These are phyloP conservation scores for Mimosa bimucronata DNA, from an alignment of 306 rosid genomes.

Conservation along the genomic window DNA sequence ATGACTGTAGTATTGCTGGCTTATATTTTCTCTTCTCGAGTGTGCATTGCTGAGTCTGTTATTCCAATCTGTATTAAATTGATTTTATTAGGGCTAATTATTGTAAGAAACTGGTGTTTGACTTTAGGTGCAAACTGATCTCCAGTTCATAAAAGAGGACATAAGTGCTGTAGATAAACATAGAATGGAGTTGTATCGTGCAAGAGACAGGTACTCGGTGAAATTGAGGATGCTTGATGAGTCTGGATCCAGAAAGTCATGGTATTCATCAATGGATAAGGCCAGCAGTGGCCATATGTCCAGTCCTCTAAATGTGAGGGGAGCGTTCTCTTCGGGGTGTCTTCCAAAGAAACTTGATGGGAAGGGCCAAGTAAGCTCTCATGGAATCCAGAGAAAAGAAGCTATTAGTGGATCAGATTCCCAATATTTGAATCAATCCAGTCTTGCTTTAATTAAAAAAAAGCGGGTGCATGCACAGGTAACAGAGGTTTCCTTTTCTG, in stretches of 20 bases:
- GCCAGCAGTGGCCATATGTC: conserved; percentile 55
- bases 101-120: conserved; percentile 28
- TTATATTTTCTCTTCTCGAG: conserved; percentile 4
- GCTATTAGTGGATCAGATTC: conserved; percentile 72
- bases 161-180: conserved; percentile 84
- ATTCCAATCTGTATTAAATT: neutral
- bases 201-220: conserved; percentile 69
- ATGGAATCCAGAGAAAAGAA: conserved; percentile 71
- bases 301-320: conserved; percentile 59
- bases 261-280: conserved; percentile 71
- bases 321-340: conserved; percentile 67
- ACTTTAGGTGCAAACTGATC: conserved; percentile 86
- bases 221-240: conserved; percentile 78
- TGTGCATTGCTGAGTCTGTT: conserved; percentile 23
- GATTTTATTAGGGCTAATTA: conserved; percentile 23
- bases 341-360: conserved; percentile 65
- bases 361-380: conserved; percentile 59
- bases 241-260: conserved; percentile 67
- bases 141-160: conserved; percentile 90
- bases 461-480: conserved; percentile 94
- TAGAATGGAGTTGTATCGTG: conserved; percentile 77
- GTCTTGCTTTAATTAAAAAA: conserved; percentile 76
- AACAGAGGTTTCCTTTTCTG: conserved; percentile 25
- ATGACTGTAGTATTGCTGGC: neutral
- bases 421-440: conserved; percentile 62